phyloP scores from a whole-genome alignment of 2,329 filamentous ascomycete genomes.

The Boeremia exigua region DNA sequence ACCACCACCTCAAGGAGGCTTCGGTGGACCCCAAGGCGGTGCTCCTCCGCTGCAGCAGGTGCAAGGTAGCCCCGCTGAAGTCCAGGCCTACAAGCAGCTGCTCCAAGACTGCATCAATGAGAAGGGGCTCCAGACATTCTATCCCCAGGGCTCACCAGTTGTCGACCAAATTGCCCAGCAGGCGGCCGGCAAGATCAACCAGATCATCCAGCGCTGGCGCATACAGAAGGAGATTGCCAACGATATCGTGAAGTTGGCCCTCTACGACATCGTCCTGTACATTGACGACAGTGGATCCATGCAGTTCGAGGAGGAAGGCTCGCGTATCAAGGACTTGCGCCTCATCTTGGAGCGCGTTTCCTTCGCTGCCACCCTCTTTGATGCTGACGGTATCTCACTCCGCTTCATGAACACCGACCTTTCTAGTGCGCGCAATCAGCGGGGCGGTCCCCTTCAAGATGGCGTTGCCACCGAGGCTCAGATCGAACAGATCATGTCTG shows the following conservation, averaged over 20 bases:
- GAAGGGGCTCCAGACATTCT: conserved; percentile 65
- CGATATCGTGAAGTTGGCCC: conserved; percentile 66
- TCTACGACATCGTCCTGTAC: conserved; percentile 69
- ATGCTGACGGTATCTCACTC: conserved; percentile 70
- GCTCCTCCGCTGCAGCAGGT: conserved; percentile 44
- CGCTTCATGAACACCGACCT: conserved; percentile 72
- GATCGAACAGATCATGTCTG: conserved; percentile 63
- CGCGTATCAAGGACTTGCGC: conserved; percentile 70
- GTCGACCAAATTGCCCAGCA: conserved; percentile 59
- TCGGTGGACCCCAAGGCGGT: conserved; percentile 31
- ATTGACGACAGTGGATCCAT: conserved; percentile 75
- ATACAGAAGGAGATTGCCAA: conserved; percentile 66
- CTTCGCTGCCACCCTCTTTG: conserved; percentile 71
- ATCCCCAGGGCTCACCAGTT: conserved; percentile 60
- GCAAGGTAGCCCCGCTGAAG: conserved; percentile 57
- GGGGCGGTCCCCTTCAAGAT: conserved; percentile 54
- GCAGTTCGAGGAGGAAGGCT: conserved; percentile 70
- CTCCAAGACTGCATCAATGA: conserved; percentile 64
- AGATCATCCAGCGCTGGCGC: conserved; percentile 63
- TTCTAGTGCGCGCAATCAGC: conserved; percentile 31
- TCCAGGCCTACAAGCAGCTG: conserved; percentile 63
- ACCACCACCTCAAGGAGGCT: conserved; percentile 38
- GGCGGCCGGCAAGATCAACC: conserved; percentile 59
- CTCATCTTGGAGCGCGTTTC: conserved; percentile 69
- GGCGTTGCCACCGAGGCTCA: conserved; percentile 64